Base-by-base conservation (phyloP, 306 rosid genomes). In the Vigna unguiculata region DNA sequence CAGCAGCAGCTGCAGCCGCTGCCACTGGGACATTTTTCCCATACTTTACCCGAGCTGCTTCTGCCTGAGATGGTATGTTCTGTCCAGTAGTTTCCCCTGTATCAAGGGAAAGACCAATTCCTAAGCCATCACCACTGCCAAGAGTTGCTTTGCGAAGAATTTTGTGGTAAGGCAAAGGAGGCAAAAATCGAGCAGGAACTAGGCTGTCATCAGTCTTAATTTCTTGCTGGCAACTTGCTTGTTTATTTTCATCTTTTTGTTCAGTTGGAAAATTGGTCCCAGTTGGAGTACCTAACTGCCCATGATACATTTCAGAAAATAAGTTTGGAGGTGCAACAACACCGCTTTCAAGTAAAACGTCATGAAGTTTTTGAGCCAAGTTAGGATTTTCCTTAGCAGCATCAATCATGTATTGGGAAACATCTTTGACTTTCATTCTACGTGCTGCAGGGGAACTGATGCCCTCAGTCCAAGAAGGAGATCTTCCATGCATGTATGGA, bases 391-490 rank as follows among this genome's bases (percentile, higher is more conserved):
- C 99, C 76, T 89, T 92, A 54, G 99, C 98, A 82, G 98, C 98
- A 82, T 92, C 96, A 67, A 95, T 96, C 99, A 92, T 92, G 85
- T 96, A 96, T 77, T 92, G 91, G 32, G 98, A 96, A 79, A 92
- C 93, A 87, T 95, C 97, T 77, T 92, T 96, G 76, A 91, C 98
- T 81, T 92, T 92, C 97, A 74, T 89, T 86, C 91, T 86, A 34
- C 83, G 92, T 62, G 76, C 97, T 4, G 96, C 99, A 70, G 99
- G 99, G 54, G 98, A 92, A 78, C 93, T 91, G 62, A 92, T 87
- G 69, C 99, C 99, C 87, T 96, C 98, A 32, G 98, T 96, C 99
- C 99, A 96, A 72, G 99, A 89, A 79, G 99, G 98, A 70, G 96
- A 92, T 86, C 98, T 91, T 63, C 91, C 86, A 77, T 91, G 98